phyloP scores from a whole-genome alignment of 2,329 filamentous ascomycete species.

The Rugonectria rugulosa region DNA sequence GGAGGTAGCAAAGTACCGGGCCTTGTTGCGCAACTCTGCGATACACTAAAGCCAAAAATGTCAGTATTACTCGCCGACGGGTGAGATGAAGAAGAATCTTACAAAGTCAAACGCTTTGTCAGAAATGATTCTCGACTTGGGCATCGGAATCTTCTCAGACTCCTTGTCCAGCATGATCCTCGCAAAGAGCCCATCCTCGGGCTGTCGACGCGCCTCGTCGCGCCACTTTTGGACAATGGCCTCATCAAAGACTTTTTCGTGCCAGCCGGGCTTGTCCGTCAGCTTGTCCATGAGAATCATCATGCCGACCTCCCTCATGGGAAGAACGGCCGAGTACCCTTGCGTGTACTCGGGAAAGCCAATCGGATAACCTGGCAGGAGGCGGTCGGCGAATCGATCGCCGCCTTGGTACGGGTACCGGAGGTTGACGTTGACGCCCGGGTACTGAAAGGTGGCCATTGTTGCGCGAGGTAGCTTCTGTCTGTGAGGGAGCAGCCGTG shows the following conservation, averaged over 20 bases:
- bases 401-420: too few relatives aligned
- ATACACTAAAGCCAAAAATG: too few relatives aligned
- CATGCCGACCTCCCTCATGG: constrained; percentile 46
- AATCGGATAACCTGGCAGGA: too few relatives aligned
- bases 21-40: constrained; percentile 56
- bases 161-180: constrained; percentile 16
- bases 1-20: constrained; percentile 47
- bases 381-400: too few relatives aligned
- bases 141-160: not conserved
- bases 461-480: too few relatives aligned
- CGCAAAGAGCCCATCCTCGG: not conserved
- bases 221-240: constrained; percentile 36
- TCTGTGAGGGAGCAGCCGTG: too few relatives aligned
- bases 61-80: too few relatives aligned
- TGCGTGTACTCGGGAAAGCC: too few relatives aligned
- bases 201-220: constrained; percentile 21
- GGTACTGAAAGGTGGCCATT: too few relatives aligned
- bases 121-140: constrained; percentile 19
- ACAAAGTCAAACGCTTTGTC: constrained; percentile 22
- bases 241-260: constrained; percentile 37
- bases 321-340: constrained; percentile 11
- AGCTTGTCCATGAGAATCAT: constrained; percentile 44
- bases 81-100: too few relatives aligned
- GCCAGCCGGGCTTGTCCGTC: constrained; percentile 49
- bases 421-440: too few relatives aligned